Evolutionary conservation across 768 basidiomycete genomes (phyloP), one percentile per base, ranked within the genome.

Genomic region (Boletus huronensis): DNA sequence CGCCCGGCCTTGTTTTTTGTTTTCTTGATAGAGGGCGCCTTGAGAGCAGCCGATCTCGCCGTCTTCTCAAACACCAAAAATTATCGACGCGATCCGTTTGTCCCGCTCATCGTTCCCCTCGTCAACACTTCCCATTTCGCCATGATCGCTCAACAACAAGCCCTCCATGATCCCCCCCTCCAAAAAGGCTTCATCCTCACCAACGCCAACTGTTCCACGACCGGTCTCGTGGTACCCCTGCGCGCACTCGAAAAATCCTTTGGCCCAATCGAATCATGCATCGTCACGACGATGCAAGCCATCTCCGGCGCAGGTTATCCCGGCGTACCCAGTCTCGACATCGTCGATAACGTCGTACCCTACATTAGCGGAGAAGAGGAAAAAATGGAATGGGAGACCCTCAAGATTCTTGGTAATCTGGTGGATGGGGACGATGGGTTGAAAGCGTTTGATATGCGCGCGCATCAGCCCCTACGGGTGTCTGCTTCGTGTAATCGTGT

Each of bases 31-130:
- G 96, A 99, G 78, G 74, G 78, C 26, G 86, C 89, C 0, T 96
- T 98, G 73, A 80, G 95, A 60, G 69, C 79, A 16, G 92, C 96
- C 21, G 89, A 98, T 64, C 81, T 96, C 23, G 84, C 88, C 52
- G 87, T 99, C 11, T 99, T 98, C 73, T 96, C 93, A 21, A 98
- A 99, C 60, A 85, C 96, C n/a, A 97, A 96, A 74, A 97, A 94
- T 72, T 93, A 87, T 73, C 83, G 97, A 45, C 79, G 95, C 19
- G 96, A 98, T 70, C 93, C 93, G 2, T 77, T 84, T 59, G 93
- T 96, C 6, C 97, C 97, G 0, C 88, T 99, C 67, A 82, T 98
- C 73, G 97, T 99, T 3, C 97, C 97, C 13, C 86, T 97, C 62
- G 95, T 96, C 62, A 99, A 99, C 75, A 78, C 91, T 1, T 77